These are phyloP conservation scores for Chaetomium olivaceum DNA, from an alignment of 2,329 filamentous ascomycete genomes.

Conservation along the genomic window DNA sequence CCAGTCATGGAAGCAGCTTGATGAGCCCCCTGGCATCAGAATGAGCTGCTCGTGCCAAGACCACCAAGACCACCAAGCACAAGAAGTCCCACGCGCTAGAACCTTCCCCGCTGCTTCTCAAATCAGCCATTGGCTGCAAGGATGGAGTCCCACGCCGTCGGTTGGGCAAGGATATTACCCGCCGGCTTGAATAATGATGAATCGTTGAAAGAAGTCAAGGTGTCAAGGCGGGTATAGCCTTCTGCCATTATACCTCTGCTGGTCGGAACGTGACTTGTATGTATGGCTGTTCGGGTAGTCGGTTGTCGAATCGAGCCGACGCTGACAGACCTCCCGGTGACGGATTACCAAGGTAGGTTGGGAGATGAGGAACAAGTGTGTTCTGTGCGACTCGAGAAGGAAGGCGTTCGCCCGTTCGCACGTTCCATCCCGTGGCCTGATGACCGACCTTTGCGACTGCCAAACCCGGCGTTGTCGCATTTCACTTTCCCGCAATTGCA, in stretches of 20 bases:
- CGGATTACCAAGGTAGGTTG: background rate
- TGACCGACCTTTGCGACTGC: conserved; percentile 6
- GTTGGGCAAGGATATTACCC: background rate
- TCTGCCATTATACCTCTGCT: conserved; percentile 3
- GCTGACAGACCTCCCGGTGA: background rate
- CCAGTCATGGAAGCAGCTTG: background rate
- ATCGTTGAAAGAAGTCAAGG: background rate
- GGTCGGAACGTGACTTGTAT: background rate
- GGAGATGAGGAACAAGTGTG: background rate
- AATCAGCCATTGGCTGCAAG: conserved; percentile 12
- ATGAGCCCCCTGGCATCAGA: background rate
- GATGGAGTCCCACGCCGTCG: background rate
- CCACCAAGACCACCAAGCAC: background rate
- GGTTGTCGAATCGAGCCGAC: background rate
- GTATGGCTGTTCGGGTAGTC: background rate
- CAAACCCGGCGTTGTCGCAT: conserved; percentile 21
- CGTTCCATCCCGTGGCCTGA: conserved; percentile 13
- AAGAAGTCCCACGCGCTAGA: conserved; percentile 10
- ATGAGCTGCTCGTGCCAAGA: background rate
- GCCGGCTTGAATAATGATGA: background rate
- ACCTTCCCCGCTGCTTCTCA: conserved; percentile 12
- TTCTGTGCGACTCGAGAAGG: conserved; percentile 14
- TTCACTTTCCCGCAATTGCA: conserved; percentile 19
- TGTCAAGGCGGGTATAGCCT: background rate
- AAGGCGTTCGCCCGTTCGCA: background rate